These are phyloP conservation scores for Brassica cretica DNA, from an alignment of 345 rosid species.

Conservation along the genomic window DNA sequence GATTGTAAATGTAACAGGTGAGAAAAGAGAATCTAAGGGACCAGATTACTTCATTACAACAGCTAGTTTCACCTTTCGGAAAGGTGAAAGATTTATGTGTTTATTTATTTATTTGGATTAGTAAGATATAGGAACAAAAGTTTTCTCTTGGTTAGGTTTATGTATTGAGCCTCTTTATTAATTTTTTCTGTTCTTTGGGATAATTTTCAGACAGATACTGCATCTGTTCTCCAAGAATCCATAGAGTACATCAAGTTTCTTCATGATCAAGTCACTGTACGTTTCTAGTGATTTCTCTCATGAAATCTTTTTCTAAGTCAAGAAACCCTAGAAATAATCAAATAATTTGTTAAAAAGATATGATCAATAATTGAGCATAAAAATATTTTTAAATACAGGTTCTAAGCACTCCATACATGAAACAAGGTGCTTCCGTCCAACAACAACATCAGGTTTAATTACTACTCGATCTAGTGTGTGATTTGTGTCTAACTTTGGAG, in stretches of 20 bases:
- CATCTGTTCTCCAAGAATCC: constrained; percentile 97
- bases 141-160: constrained; percentile 7
- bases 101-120: constrained; percentile 8
- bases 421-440: constrained; percentile 59
- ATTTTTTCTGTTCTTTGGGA: not conserved
- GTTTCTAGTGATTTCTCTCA: constrained; percentile 20
- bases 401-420: constrained; percentile 79
- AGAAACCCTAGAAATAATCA: constrained; percentile 16
- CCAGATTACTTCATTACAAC: constrained; percentile 96
- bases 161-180: constrained; percentile 8
- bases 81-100: constrained; percentile 55
- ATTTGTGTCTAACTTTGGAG: not conserved
- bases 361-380: not conserved
- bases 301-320: not conserved
- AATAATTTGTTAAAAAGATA: not conserved
- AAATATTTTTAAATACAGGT: constrained; percentile 47
- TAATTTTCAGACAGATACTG: constrained; percentile 82
- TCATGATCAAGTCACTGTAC: constrained; percentile 82
- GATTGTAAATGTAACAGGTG: constrained; percentile 54
- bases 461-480: not conserved
- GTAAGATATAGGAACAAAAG: constrained; percentile 7
- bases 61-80: constrained; percentile 98
- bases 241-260: constrained; percentile 86
- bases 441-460: constrained; percentile 69
- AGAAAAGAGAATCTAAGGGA: constrained; percentile 98